A percentile compares a stretch with the other conserved stretches of the same genome.
These are phyloP conservation scores for Trypanosoma caninum DNA, from an alignment of 208 protist genomes.

Conservation along the genomic window DNA sequence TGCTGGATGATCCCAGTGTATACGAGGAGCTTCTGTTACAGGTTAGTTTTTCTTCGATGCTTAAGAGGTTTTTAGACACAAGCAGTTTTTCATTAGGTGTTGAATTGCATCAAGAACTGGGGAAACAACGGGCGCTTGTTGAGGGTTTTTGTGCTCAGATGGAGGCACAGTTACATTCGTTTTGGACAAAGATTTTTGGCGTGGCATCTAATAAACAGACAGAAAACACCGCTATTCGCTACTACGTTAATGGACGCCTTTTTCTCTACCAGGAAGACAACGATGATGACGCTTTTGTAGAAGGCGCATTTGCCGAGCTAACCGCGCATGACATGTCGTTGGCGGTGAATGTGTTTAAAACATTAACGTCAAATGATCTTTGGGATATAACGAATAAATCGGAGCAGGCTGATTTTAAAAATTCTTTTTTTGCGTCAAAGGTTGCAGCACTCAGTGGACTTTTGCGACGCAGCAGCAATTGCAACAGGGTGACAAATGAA, in stretches of 20 bases:
- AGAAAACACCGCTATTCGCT: constrained; percentile 5
- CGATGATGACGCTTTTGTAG: constrained; percentile 31
- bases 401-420: constrained; percentile 30
- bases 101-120: neutral
- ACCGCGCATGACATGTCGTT: constrained; percentile 15
- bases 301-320: constrained; percentile 32
- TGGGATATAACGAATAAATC: constrained; percentile 17
- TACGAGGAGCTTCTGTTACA: constrained; percentile 7
- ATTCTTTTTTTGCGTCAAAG: constrained; percentile 39
- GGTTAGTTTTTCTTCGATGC: constrained; percentile 6
- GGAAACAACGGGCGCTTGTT: neutral
- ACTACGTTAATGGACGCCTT: constrained; percentile 47
- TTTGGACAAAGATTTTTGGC: neutral
- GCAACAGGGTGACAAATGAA: constrained; percentile 14
- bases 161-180: neutral
- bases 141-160: constrained; percentile 15
- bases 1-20: constrained; percentile 3
- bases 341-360: constrained; percentile 21
- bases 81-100: neutral
- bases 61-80: constrained; percentile 7
- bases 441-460: constrained; percentile 27
- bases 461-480: neutral
- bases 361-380: constrained; percentile 39
- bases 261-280: too few species aligned
- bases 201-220: neutral